A percentile compares a stretch with the other conserved stretches of the same genome.
phyloP scores from a whole-genome alignment of 257 asterid genomes.

The Solanum stenotomum region DNA sequence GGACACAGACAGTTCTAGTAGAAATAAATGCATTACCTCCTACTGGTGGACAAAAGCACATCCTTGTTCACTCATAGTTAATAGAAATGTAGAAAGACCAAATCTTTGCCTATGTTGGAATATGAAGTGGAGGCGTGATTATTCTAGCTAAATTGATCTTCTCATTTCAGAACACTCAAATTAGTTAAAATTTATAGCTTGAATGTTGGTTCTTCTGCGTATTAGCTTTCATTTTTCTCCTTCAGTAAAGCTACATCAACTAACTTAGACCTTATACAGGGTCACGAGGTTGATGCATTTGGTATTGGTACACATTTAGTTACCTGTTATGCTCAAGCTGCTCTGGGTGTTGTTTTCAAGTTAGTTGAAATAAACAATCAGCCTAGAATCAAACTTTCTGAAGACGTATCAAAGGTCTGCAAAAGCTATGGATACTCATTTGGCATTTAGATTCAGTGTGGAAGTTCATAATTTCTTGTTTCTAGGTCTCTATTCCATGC shows the following conservation, averaged over 20 bases:
- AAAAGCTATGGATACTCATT: not conserved
- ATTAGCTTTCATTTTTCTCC: not conserved
- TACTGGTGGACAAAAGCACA: not conserved
- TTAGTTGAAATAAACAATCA: conserved; percentile 89
- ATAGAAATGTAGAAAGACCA: not conserved
- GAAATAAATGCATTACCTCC: not conserved
- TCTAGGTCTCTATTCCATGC: conserved; percentile 97
- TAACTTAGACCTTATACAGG: conserved; percentile 35
- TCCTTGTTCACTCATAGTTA: not conserved
- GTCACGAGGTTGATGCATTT: conserved; percentile 88
- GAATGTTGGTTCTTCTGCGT: not conserved
- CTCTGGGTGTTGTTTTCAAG: conserved; percentile 92
- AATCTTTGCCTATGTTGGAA: not conserved
- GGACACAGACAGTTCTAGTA: not conserved
- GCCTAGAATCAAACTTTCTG: conserved; percentile 96
- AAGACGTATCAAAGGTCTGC: conserved; percentile 90
- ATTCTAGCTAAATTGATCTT: not conserved
- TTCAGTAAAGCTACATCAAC: not conserved
- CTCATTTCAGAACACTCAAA: not conserved
- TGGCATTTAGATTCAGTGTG: not conserved
- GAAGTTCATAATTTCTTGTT: conserved; percentile 9
- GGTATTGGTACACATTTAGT: conserved; percentile 98
- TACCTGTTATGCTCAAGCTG: conserved; percentile 97
- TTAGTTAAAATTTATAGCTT: not conserved
- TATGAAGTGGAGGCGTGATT: not conserved